Conservation (phyloP, 208 protist species). For the Wallacemonas sp. region DNA sequence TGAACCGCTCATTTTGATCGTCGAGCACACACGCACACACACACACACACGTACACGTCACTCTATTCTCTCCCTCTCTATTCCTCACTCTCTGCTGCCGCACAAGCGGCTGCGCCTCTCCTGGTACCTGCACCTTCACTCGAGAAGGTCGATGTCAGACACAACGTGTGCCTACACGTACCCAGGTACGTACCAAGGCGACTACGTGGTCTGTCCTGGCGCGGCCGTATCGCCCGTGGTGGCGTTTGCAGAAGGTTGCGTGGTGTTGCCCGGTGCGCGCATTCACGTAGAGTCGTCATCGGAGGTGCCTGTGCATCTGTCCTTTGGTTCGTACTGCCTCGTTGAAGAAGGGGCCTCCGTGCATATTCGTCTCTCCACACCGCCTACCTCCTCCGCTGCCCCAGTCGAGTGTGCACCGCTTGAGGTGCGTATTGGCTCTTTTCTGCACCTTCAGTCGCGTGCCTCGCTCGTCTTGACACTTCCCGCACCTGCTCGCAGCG, state of each 20-base stretch:
- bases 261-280: constrained; percentile 47
- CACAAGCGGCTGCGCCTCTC: too few relatives aligned
- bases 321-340: constrained; percentile 39
- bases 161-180: not conserved
- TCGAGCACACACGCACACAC: not conserved
- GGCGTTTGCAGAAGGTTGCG: constrained; percentile 46
- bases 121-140: too few relatives aligned
- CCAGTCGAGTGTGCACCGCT: not conserved
- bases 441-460: constrained; percentile 58
- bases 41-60: not conserved
- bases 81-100: too few relatives aligned
- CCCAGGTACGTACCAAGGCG: constrained; percentile 1
- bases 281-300: constrained; percentile 23
- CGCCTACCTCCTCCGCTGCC: not conserved
- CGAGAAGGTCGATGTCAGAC: too few relatives aligned
- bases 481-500: too few relatives aligned
- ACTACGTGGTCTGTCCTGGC: constrained; percentile 8
- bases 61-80: not conserved
- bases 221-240: constrained; percentile 28
- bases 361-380: not conserved
- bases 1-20: too few relatives aligned
- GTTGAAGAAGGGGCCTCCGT: constrained; percentile 47
- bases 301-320: constrained; percentile 12
- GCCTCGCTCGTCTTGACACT: constrained; percentile 13
- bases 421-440: constrained; percentile 11